These are phyloP conservation scores for Alloascoidea hylecoeti DNA, from an alignment of 805 yeast species.

Conservation along the genomic window DNA sequence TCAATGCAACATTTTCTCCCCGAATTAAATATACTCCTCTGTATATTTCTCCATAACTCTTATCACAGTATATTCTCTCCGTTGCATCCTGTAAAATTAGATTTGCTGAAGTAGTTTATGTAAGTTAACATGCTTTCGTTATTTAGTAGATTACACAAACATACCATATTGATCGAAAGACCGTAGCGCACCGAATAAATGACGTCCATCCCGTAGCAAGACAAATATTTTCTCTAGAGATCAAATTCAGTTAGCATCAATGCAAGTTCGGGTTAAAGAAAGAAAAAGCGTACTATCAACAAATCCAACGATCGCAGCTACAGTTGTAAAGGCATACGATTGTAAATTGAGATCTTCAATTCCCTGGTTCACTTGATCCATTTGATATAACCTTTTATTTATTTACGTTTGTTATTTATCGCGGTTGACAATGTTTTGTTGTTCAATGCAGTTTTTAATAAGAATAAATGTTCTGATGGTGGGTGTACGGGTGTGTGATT, in stretches of 20 bases:
- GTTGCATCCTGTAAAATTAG: slow-evolving; percentile 82
- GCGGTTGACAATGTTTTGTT: no score
- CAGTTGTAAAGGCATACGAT: background rate
- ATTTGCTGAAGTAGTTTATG: slow-evolving; percentile 33
- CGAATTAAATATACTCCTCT: slow-evolving; percentile 80
- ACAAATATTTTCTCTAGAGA: slow-evolving; percentile 65
- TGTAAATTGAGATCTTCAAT: background rate
- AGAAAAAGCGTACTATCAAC: background rate
- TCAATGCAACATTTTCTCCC: slow-evolving; percentile 89
- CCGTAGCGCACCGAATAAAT: slow-evolving; percentile 76
- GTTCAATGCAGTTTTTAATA: no score
- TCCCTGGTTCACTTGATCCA: background rate
- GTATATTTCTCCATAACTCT: slow-evolving; percentile 57
- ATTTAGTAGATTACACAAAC: slow-evolving; percentile 5
- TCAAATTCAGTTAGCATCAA: no score
- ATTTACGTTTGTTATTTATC: no score
- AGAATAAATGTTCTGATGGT: no score
- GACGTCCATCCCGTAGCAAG: slow-evolving; percentile 78
- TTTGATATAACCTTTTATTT: no score
- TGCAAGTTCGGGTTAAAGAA: background rate
- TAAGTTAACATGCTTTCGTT: background rate
- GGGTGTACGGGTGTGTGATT: no score
- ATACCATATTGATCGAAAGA: slow-evolving; percentile 83
- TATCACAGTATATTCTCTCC: slow-evolving; percentile 58
- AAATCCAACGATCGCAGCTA: background rate